phyloP scores from a whole-genome alignment of 2,329 filamentous ascomycete genomes.

The Phoma herbarum region DNA sequence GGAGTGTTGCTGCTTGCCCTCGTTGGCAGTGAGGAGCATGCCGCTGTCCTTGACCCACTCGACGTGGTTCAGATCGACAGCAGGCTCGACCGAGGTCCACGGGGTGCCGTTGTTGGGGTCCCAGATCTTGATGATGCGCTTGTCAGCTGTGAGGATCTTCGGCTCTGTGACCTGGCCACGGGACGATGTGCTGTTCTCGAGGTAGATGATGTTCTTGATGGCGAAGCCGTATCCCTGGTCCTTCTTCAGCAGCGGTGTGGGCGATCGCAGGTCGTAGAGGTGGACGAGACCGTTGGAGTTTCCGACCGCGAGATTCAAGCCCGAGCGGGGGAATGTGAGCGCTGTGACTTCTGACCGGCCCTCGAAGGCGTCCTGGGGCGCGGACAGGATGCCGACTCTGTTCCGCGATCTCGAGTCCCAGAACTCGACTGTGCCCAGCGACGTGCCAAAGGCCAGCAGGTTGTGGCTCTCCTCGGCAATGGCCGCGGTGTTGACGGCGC shows the following conservation, averaged over 20 bases:
- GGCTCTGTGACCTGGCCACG: constrained; percentile 72
- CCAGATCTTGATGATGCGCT: constrained; percentile 97
- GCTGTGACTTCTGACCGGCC: constrained; percentile 77
- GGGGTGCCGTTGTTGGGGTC: constrained; percentile 81
- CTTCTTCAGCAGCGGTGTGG: constrained; percentile 84
- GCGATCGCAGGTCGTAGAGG: constrained; percentile 90
- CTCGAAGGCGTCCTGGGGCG: constrained; percentile 51
- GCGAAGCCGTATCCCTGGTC: constrained; percentile 96
- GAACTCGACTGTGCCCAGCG: constrained; percentile 93
- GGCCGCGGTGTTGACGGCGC: constrained; percentile 85
- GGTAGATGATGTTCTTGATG: constrained; percentile 81
- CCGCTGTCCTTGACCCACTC: constrained; percentile 91
- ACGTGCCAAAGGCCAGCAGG: constrained; percentile 90
- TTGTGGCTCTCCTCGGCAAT: constrained; percentile 91
- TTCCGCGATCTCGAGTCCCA: constrained; percentile 91
- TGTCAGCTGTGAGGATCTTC: constrained; percentile 91
- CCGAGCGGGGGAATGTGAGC: constrained; percentile 83
- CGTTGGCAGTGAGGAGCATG: constrained; percentile 96
- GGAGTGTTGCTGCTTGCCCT: constrained; percentile 91
- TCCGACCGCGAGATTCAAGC: constrained; percentile 84
- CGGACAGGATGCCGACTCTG: constrained; percentile 78
- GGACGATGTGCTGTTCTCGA: constrained; percentile 68
- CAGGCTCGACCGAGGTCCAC: constrained; percentile 95
- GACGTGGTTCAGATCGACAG: constrained; percentile 93
- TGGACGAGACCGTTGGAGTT: constrained; percentile 89